A percentile compares a stretch with the other conserved stretches of the same genome.
Conservation (phyloP, 2,329 filamentous ascomycete species). For the Beauveria sp. region DNA sequence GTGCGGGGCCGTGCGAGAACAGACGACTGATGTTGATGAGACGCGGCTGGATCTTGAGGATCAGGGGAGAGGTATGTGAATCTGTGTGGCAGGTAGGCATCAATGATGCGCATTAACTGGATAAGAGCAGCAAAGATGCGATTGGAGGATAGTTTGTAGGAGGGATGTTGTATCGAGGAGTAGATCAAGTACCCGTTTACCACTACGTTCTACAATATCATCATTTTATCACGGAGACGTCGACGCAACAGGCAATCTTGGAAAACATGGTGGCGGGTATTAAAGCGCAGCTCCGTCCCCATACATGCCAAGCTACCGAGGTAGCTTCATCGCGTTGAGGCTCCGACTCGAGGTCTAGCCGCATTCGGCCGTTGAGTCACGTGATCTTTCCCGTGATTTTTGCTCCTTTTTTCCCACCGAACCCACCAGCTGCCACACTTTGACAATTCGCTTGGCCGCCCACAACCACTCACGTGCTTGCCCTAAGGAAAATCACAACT, state of each 20-base stretch:
- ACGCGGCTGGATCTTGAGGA: background rate
- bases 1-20: background rate
- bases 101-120: background rate
- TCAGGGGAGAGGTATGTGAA: conserved; percentile 1
- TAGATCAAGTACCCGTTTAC: too few species aligned
- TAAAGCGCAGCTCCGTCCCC: background rate
- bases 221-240: background rate
- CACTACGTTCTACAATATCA: background rate
- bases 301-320: background rate
- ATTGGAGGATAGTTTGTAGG: background rate
- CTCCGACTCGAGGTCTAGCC: background rate
- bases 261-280: conserved; percentile 2
- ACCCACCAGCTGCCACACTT: background rate
- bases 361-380: background rate
- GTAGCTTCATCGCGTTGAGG: background rate
- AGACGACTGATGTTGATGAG: conserved; percentile 6
- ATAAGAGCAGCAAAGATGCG: background rate
- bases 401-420: background rate
- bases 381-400: conserved; percentile 7
- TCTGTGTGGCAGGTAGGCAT: background rate
- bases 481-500: conserved; percentile 37
- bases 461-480: conserved; percentile 30
- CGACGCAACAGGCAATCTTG: conserved; percentile 1
- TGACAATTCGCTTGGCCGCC: conserved; percentile 7
- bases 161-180: background rate